Evolutionary conservation across 2,329 filamentous ascomycete genomes (phyloP), one percentile per base, ranked within the genome.

Genomic region (Colletotrichum spinosum): DNA sequence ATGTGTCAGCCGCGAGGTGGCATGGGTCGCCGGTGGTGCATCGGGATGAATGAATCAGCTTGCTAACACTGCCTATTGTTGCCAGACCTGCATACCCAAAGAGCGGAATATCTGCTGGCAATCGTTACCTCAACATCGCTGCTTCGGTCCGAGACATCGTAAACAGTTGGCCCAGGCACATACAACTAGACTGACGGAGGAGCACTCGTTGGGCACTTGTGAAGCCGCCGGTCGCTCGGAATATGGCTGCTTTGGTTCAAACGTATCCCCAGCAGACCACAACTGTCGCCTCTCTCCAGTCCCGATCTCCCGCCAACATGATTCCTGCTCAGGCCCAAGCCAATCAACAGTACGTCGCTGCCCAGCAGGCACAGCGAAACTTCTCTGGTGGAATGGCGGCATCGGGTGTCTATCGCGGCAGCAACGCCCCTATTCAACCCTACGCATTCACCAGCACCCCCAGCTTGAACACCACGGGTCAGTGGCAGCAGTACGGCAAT

Each of bases 161-260:
- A 38, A 45, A 39, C 46, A 42, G 25, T 42, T 50, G 37, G 42
- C 25, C 15, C 12, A 55, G n/a, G 45, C 35, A 12, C 34, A 38
- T 25, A 48, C n/a, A 9, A 55, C n/a, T 50, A 45, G 57, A 49
- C 59, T 46, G 52, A 44, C 41, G 46, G 55, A 65, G 48, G 41
- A 55, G 38, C 34, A 51, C 41, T 52, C 39, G 62, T 49, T 62
- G 17, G 52, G 41, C 46, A 53, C 58, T 60, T 52, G 48, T 50
- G 11, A 25, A 17, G 15, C 44, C 12, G 46, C 38, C 52, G 57
- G 41, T 48, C 56, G 39, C 41, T 62, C 52, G 53, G 84, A 90
- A 77, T 78, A 95, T 96, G 92, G 92, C 92, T 83, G 91, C 92
- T 79, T 85, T 95, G 83, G 90, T 94, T 75, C 92, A 95, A 81